Evolutionary conservation across 768 basidiomycete genomes (phyloP).

Genomic region (Glaciozyma martinii): DNA sequence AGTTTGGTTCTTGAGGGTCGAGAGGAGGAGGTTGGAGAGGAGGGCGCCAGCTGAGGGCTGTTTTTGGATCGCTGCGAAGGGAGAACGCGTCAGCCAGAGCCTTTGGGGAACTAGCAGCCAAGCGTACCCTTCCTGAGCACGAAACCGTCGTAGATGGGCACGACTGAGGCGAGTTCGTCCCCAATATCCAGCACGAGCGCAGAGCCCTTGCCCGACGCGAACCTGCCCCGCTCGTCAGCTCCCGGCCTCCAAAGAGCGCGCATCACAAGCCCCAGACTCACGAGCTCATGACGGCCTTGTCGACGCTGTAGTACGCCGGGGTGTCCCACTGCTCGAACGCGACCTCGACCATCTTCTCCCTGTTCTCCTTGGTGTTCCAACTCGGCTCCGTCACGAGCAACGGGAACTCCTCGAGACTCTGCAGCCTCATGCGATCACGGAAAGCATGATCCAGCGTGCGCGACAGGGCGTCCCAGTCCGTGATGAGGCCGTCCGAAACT

Average conservation of each 20-base stretch:
- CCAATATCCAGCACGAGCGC: slow-evolving; percentile 93
- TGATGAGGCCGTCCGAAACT: slow-evolving; percentile 63
- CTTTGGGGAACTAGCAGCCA: too few relatives aligned
- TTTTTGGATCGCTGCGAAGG: slow-evolving; percentile 54
- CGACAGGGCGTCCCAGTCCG: slow-evolving; percentile 65
- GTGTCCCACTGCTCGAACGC: slow-evolving; percentile 94
- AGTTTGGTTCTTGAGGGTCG: slow-evolving; percentile 16
- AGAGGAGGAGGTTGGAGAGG: slow-evolving; percentile 55
- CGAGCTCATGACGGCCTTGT: slow-evolving; percentile 89
- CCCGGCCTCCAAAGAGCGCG: neutral
- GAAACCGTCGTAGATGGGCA: slow-evolving; percentile 94
- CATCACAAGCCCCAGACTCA: slow-evolving; percentile 42
- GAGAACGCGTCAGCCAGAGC: neutral
- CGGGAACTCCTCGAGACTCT: slow-evolving; percentile 58
- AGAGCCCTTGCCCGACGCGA: slow-evolving; percentile 94
- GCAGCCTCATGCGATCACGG: slow-evolving; percentile 28
- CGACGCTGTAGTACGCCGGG: slow-evolving; percentile 94
- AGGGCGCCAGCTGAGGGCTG: slow-evolving; percentile 47
- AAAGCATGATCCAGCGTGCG: slow-evolving; percentile 66
- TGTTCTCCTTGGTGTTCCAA: slow-evolving; percentile 88
- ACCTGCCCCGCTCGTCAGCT: slow-evolving; percentile 46
- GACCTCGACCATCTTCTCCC: slow-evolving; percentile 91
- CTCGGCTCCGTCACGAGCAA: slow-evolving; percentile 87
- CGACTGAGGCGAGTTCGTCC: slow-evolving; percentile 76
- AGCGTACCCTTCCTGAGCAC: slow-evolving; percentile 83